Evolutionary conservation across 2,329 filamentous ascomycete genomes (phyloP), one percentile per base, ranked within the genome.

Genomic region (Nemania sp.): DNA sequence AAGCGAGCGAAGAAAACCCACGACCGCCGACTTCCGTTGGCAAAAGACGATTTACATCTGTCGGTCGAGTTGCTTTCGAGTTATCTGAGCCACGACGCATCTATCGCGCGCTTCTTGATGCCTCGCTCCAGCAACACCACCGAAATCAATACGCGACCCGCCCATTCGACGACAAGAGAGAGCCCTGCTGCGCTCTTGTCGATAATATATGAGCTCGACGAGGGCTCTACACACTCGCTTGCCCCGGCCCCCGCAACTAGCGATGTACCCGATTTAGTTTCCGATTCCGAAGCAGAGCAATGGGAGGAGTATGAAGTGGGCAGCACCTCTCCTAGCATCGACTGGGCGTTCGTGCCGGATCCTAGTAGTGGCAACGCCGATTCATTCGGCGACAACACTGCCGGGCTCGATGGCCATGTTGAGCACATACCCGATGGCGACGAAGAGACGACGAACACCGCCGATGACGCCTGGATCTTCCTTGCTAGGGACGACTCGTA

Each of bases 401-500:
- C 35, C 42, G 18, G 32, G 21, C 1, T 39, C 13, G 51, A 39
- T 25, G 25, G 42, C 17, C 39, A 39, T 53, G 43, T 46, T 39
- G 60, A 18, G 5, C 29, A 43, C 10, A 59, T 54, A 45, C 39
- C 37, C 18, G 64, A 62, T 48, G 53, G 2, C 13, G 58, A 20
- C 15, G 60, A 34, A 25, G 49, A 57, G 37, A 48, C 37, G 17
- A 46, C 60, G 5, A 49, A 48, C 57, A 34, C 57, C 60, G 61
- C 57, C 42, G 65, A 66, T 45, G 68, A 56, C 48, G 54, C 63
- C 59, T 71, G 69, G 68, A 54, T 70, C 3, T 62, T 69, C 55
- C 63, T 72, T 65, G 64, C 68, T 65, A 66, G 66, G 39, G 68
- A 69, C 66, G 68, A 67, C 68, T 71, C 64, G 68, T 68, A 72